These are phyloP conservation scores for Magnaporthales sp. DNA, from an alignment of 2,329 filamentous ascomycete genomes.

Conservation along the genomic window DNA sequence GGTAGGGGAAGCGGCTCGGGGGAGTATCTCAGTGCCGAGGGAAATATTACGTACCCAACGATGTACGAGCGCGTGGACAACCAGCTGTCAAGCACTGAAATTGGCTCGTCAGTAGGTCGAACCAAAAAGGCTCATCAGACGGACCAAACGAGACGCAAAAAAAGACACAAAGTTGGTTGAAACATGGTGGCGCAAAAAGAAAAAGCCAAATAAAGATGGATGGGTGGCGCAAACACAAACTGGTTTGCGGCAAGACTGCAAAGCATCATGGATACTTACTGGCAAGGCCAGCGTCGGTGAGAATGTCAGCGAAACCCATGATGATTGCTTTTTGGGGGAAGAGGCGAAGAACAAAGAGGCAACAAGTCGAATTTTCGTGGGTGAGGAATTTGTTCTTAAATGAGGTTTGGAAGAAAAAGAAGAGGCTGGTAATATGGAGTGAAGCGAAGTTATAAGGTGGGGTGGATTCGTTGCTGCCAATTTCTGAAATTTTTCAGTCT, in stretches of 20 bases:
- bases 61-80: slow-evolving; percentile 65
- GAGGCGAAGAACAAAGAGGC: slow-evolving; percentile 1
- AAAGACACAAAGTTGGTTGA: neutral
- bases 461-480: slow-evolving; percentile 2
- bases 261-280: slow-evolving; percentile 12
- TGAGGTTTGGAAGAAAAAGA: slow-evolving; percentile 1
- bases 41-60: slow-evolving; percentile 50
- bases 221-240: neutral
- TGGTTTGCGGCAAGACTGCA: neutral
- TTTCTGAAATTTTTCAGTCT: neutral
- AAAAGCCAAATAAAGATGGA: neutral
- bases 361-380: neutral
- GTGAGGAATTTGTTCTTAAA: neutral
- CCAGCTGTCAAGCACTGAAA: slow-evolving; percentile 54
- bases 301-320: slow-evolving; percentile 21
- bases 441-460: slow-evolving; percentile 5
- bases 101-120: slow-evolving; percentile 3
- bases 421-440: neutral
- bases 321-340: slow-evolving; percentile 6
- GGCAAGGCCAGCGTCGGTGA: slow-evolving; percentile 18
- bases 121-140: neutral
- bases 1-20: neutral
- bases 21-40: neutral
- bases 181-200: neutral
- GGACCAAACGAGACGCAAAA: neutral